Evolutionary conservation across 2,329 filamentous ascomycete species (phyloP).

Genomic region (Pseudogymnoascus sp.): DNA sequence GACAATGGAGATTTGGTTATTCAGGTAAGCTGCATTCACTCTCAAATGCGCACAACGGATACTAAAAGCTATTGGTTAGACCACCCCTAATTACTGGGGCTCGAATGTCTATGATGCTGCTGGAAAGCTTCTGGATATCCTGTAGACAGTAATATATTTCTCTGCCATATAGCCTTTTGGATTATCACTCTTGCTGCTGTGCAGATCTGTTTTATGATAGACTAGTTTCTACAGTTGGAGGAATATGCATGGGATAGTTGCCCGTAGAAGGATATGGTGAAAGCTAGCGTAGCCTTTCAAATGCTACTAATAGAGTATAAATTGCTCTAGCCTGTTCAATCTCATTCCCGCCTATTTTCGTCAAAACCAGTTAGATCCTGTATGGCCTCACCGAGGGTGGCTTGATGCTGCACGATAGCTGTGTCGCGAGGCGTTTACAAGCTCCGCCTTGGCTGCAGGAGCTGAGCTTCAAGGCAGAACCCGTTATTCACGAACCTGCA

Average conservation of each 20-base stretch:
- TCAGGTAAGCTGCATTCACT: slow-evolving; percentile 33
- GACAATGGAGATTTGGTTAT: slow-evolving; percentile 44
- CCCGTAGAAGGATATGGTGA: background rate
- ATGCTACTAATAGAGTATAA: background rate
- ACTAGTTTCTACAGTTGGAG: background rate
- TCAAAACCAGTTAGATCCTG: background rate
- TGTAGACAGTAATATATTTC: slow-evolving; percentile 18
- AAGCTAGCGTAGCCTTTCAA: background rate
- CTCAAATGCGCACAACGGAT: background rate
- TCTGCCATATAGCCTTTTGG: background rate
- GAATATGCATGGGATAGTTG: background rate
- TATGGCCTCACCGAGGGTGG: background rate
- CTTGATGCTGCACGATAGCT: background rate
- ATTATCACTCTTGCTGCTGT: background rate
- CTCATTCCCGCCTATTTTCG: background rate
- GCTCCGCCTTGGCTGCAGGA: background rate
- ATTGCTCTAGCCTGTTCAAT: background rate
- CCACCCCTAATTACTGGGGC: slow-evolving; percentile 31
- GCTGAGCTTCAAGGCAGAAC: slow-evolving; percentile 4
- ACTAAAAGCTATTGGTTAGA: slow-evolving; percentile 23
- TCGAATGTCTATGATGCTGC: slow-evolving; percentile 32
- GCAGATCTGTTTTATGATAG: background rate
- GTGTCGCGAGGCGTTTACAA: background rate
- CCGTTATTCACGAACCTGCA: background rate
- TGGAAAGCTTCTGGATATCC: slow-evolving; percentile 29